Evolutionary conservation across 2,329 filamentous ascomycete genomes (phyloP).

Genomic region (Coniella lustricola): DNA sequence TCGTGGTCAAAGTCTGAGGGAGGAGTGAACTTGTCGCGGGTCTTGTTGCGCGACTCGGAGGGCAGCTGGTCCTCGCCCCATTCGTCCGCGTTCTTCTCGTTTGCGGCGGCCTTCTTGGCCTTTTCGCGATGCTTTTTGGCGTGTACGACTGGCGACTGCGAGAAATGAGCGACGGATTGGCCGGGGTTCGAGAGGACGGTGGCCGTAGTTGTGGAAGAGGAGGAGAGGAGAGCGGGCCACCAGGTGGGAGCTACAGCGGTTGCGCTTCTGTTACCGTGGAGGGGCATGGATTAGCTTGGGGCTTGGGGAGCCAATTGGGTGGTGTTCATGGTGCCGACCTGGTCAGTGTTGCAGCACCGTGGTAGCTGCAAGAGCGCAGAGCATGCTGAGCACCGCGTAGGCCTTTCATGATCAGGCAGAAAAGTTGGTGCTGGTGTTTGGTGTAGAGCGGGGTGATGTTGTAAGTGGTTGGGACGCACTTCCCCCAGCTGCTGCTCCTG

Average conservation of each 20-base stretch:
- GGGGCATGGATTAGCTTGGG: not conserved
- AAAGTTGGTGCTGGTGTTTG: not conserved
- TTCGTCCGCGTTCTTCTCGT: not conserved
- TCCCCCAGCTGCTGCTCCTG: not conserved
- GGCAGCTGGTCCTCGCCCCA: constrained; percentile 2
- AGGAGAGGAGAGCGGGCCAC: not conserved
- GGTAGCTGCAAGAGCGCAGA: constrained; percentile 5
- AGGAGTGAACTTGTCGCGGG: constrained; percentile 8
- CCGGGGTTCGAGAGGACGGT: not conserved
- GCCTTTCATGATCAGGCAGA: constrained; percentile 5
- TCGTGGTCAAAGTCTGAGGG: constrained; percentile 17
- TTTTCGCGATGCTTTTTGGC: constrained; percentile 12
- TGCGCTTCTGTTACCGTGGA: not conserved
- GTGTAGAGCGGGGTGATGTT: not conserved
- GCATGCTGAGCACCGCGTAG: constrained; percentile 8
- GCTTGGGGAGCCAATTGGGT: not conserved
- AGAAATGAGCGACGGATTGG: constrained; percentile 6
- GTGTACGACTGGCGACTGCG: constrained; percentile 6
- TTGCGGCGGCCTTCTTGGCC: constrained; percentile 2
- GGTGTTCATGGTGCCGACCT: not conserved
- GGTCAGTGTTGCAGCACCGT: not conserved
- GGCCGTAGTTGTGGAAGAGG: not conserved
- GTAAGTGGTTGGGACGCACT: not conserved
- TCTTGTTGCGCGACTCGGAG: constrained; percentile 8
- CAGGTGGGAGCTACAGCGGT: constrained; percentile 1